Conservation (phyloP, 1,139 yeast species). For the Kodamaea arcana region DNA sequence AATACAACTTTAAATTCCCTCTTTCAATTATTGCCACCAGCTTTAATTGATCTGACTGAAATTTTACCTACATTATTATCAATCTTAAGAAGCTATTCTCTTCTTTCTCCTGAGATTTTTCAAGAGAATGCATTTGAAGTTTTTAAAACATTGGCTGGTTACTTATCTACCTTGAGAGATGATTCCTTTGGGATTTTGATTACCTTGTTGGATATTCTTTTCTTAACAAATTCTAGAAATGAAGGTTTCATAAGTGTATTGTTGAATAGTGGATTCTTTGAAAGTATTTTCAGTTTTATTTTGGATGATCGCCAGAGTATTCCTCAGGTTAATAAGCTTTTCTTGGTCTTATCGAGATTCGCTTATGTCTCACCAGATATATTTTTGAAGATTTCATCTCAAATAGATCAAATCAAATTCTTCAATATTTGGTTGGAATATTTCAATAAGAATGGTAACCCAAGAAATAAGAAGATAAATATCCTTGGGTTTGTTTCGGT, state of each 20-base stretch:
- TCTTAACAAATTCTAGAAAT: slow-evolving; percentile 26
- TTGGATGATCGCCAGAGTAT: slow-evolving; percentile 49
- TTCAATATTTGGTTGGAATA: slow-evolving; percentile 32
- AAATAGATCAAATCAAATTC: slow-evolving; percentile 23
- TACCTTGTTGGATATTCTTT: slow-evolving; percentile 55
- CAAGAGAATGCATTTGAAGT: slow-evolving; percentile 25
- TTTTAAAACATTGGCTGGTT: slow-evolving; percentile 52
- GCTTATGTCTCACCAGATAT: slow-evolving; percentile 45
- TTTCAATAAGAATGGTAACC: slow-evolving; percentile 57
- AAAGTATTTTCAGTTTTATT: slow-evolving; percentile 42
- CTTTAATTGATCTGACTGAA: slow-evolving; percentile 66
- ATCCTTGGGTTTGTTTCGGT: slow-evolving; percentile 38
- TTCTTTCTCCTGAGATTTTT: slow-evolving; percentile 54
- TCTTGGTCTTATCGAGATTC: slow-evolving; percentile 52
- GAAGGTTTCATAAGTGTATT: slow-evolving; percentile 32
- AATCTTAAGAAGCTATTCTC: slow-evolving; percentile 66
- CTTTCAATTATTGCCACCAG: slow-evolving; percentile 46
- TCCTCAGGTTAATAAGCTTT: slow-evolving; percentile 46
- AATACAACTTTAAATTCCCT: slow-evolving; percentile 13
- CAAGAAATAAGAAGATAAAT: slow-evolving; percentile 61
- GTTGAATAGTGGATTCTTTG: slow-evolving; percentile 45
- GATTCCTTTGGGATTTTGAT: slow-evolving; percentile 60
- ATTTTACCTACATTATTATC: slow-evolving; percentile 64
- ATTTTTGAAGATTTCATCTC: slow-evolving; percentile 36
- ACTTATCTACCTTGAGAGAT: slow-evolving; percentile 62